Conservation (phyloP, 2,329 filamentous ascomycete genomes). For the Trichoderma aggressivum region DNA sequence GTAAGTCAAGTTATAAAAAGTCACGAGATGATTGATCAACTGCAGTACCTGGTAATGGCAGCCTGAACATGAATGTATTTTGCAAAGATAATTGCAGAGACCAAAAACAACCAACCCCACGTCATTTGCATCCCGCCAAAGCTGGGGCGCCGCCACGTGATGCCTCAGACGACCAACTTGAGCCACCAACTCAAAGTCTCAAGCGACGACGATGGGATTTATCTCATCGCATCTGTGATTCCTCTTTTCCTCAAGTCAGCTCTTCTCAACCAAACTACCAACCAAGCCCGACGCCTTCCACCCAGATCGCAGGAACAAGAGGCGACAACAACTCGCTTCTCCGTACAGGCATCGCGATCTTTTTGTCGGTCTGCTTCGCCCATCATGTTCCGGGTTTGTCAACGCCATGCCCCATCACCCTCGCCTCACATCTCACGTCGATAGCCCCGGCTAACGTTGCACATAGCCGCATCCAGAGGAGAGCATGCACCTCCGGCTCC, state of each 20-base stretch:
- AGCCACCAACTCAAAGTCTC: neutral
- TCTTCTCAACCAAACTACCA: neutral
- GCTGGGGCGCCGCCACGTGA: neutral
- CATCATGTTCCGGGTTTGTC: constrained; percentile 24
- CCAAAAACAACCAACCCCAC: neutral
- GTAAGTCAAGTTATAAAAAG: neutral
- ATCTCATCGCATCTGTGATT: neutral
- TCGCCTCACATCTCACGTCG: neutral
- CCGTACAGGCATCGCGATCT: neutral
- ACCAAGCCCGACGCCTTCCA: neutral
- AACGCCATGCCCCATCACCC: neutral
- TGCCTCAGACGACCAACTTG: neutral
- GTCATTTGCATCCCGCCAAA: neutral
- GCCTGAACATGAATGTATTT: neutral
- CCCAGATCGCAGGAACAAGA: neutral
- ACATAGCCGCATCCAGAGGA: constrained; percentile 63
- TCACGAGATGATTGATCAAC: neutral
- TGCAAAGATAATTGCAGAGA: neutral
- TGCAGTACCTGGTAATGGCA: neutral
- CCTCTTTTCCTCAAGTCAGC: neutral
- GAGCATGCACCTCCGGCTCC: constrained; percentile 73
- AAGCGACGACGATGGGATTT: neutral
- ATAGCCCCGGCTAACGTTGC: neutral
- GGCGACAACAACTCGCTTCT: neutral
- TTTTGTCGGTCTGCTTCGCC: neutral